phyloP scores from a whole-genome alignment of 108 stramenopile genomes.

The Stephanodiscus minutulus region DNA sequence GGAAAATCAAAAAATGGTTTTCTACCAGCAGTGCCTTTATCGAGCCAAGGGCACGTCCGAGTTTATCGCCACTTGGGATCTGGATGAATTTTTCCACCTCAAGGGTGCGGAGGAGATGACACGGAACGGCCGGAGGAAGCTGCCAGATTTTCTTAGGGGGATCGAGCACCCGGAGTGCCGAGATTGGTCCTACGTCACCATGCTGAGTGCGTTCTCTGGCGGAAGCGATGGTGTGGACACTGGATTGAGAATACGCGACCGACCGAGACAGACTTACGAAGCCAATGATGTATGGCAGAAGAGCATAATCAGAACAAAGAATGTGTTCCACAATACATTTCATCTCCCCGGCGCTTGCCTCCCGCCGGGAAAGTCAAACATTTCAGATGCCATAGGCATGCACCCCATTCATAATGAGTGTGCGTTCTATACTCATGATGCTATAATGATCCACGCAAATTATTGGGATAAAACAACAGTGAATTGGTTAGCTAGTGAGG shows the following conservation, averaged over 20 bases:
- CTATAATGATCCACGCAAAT: not conserved
- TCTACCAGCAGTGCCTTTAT: constrained; percentile 42
- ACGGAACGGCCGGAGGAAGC: not conserved
- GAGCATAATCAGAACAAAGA: not conserved
- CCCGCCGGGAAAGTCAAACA: not conserved
- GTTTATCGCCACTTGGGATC: constrained; percentile 38
- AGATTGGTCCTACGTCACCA: constrained; percentile 1
- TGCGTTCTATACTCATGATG: not conserved
- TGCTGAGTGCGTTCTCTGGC: not conserved
- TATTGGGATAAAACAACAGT: too few relatives aligned
- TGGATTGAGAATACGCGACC: not conserved
- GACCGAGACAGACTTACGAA: not conserved
- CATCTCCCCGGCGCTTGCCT: not conserved
- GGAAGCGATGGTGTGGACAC: not conserved
- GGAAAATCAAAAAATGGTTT: constrained; percentile 10
- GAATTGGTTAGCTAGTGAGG: not conserved
- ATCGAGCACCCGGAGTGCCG: not conserved
- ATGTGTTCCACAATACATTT: not conserved
- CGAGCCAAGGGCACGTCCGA: constrained; percentile 34
- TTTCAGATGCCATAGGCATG: not conserved
- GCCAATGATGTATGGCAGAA: not conserved
- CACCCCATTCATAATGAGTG: not conserved
- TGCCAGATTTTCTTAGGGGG: not conserved
- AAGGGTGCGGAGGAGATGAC: not conserved
- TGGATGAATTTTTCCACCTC: constrained; percentile 28